Conservation (phyloP, 306 rosid species). For the Begonia loranthoides region DNA sequence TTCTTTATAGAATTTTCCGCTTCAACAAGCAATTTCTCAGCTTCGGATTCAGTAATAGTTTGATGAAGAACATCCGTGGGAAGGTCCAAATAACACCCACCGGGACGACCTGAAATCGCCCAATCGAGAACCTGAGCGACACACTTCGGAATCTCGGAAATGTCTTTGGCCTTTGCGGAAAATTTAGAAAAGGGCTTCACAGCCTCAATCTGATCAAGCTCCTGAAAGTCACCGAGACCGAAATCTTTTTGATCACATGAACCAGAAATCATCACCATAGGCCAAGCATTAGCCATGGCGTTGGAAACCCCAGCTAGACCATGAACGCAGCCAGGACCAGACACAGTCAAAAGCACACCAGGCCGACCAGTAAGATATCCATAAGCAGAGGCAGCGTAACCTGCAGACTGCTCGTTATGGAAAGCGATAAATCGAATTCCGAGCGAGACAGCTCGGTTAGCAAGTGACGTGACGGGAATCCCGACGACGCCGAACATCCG, state of each 20-base stretch:
- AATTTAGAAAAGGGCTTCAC: conserved; percentile 64
- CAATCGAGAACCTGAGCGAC: conserved; percentile 40
- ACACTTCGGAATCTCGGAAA: conserved; percentile 45
- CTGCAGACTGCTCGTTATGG: conserved; percentile 96
- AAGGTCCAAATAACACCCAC: conserved; percentile 80
- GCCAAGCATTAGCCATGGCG: conserved; percentile 76
- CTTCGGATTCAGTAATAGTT: conserved; percentile 38
- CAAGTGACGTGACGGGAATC: conserved; percentile 85
- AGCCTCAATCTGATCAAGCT: conserved; percentile 73
- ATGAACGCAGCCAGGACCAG: conserved; percentile 95
- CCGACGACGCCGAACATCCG: conserved; percentile 98
- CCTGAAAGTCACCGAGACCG: conserved; percentile 99
- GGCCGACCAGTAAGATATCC: conserved; percentile 75
- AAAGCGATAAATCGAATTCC: conserved; percentile 79
- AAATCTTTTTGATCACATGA: conserved; percentile 59
- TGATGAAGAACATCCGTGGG: conserved; percentile 77
- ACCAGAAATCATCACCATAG: conserved; percentile 80
- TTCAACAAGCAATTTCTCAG: conserved; percentile 34
- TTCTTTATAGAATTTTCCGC: conserved; percentile 14
- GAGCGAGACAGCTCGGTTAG: conserved; percentile 64
- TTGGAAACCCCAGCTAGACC: conserved; percentile 92
- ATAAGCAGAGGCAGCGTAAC: conserved; percentile 92
- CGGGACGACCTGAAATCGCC: conserved; percentile 55
- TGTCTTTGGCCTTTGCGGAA: conserved; percentile 41
- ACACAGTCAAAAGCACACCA: conserved; percentile 84